phyloP scores from a whole-genome alignment of 306 rosid genomes.

The Cicer arietinum region DNA sequence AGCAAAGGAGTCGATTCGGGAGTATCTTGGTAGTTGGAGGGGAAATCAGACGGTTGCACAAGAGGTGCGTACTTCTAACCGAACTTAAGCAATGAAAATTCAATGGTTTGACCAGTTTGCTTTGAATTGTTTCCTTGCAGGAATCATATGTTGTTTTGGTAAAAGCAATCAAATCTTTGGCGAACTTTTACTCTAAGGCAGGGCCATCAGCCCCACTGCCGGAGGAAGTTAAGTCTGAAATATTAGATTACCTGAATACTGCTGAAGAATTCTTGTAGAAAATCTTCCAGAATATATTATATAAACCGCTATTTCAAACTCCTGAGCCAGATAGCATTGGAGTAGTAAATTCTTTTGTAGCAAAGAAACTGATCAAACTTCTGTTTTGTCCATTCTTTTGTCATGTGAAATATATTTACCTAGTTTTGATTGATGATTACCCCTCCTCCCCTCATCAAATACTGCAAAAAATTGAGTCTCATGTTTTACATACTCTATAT shows the following conservation, averaged over 20 bases:
- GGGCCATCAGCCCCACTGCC: slow-evolving; percentile 88
- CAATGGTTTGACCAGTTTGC: slow-evolving; percentile 11
- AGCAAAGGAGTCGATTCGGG: slow-evolving; percentile 87
- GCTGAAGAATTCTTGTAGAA: slow-evolving; percentile 72
- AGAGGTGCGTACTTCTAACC: slow-evolving; percentile 62
- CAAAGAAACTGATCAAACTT: slow-evolving; percentile 3
- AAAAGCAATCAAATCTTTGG: slow-evolving; percentile 85
- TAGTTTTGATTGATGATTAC: neutral
- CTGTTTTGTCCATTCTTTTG: neutral
- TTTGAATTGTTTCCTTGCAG: slow-evolving; percentile 55
- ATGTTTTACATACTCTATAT: no score
- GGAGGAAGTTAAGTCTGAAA: slow-evolving; percentile 71
- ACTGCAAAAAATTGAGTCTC: no score
- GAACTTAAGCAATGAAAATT: slow-evolving; percentile 32
- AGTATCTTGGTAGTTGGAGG: slow-evolving; percentile 81
- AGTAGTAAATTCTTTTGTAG: slow-evolving; percentile 20
- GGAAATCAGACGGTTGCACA: slow-evolving; percentile 66
- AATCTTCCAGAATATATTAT: neutral
- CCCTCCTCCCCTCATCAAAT: no score
- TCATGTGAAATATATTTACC: neutral
- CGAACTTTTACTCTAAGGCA: slow-evolving; percentile 81
- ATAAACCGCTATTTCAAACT: neutral
- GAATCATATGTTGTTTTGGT: slow-evolving; percentile 78
- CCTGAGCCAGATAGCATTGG: slow-evolving; percentile 15
- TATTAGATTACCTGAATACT: slow-evolving; percentile 64